Conservation (phyloP, 176 grass and related monocot species). For the Alopecurus myosuroides region DNA sequence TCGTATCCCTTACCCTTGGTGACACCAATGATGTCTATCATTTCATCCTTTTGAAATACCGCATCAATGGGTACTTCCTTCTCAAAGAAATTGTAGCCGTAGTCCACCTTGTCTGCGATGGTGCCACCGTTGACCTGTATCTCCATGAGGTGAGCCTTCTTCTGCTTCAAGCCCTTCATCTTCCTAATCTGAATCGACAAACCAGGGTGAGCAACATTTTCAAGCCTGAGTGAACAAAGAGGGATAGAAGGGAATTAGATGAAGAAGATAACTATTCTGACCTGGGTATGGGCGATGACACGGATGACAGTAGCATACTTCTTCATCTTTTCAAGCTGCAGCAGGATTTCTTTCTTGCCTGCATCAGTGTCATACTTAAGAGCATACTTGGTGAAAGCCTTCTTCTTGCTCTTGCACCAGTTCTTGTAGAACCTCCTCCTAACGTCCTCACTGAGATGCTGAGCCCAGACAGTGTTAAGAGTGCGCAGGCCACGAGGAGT, state of each 20-base stretch:
- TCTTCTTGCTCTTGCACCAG: constrained; percentile 99
- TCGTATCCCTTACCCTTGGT: constrained; percentile 98
- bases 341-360: constrained; percentile 83
- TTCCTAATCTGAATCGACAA: constrained; percentile 59
- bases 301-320: constrained; percentile 86
- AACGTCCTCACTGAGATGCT: constrained; percentile 92
- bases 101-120: constrained; percentile 84
- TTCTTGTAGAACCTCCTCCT: constrained; percentile 93
- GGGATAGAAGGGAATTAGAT: neutral
- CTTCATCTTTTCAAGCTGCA: constrained; percentile 93
- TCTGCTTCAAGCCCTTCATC: constrained; percentile 97
- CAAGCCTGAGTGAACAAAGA: neutral
- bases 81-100: constrained; percentile 80
- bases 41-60: constrained; percentile 91
- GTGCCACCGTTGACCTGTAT: constrained; percentile 90
- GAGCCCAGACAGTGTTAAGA: constrained; percentile 90
- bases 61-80: constrained; percentile 77
- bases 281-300: constrained; percentile 86
- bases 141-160: constrained; percentile 96
- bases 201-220: neutral
- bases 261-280: neutral
- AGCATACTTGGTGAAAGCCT: constrained; percentile 81
- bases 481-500: constrained; percentile 79
- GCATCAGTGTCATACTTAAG: constrained; percentile 72
- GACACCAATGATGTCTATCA: constrained; percentile 96